These are phyloP conservation scores for Fusarium haematococcum DNA, from an alignment of 2,329 filamentous ascomycete species.

Conservation along the genomic window DNA sequence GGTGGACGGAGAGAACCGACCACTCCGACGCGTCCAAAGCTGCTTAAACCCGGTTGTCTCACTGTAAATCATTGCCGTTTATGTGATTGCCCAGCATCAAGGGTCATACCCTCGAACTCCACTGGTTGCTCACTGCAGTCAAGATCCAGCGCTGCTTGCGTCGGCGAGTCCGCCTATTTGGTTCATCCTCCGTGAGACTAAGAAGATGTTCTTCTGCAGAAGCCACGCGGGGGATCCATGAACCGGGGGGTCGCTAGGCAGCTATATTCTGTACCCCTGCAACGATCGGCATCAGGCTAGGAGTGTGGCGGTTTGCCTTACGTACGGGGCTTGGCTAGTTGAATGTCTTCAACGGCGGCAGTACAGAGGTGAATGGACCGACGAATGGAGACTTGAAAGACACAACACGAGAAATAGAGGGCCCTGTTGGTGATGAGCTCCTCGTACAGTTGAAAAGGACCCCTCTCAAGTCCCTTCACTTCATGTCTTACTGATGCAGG, in stretches of 20 bases:
- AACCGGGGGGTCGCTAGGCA: conserved; percentile 14
- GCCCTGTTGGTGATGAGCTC: not conserved
- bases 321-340: not conserved
- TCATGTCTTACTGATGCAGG: not conserved
- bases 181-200: not conserved
- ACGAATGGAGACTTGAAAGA: not conserved
- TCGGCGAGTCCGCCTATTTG: conserved; percentile 24
- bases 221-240: not conserved
- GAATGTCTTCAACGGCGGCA: not conserved
- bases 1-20: not conserved
- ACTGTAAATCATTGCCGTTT: not conserved
- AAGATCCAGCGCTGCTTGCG: conserved; percentile 2
- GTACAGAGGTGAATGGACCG: not conserved
- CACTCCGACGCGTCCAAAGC: not conserved
- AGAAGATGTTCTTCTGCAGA: not conserved
- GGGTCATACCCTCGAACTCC: not conserved
- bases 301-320: not conserved
- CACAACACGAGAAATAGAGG: not conserved
- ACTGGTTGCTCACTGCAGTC: not conserved
- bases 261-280: conserved; percentile 17
- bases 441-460: not conserved
- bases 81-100: not conserved
- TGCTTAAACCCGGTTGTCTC: not conserved
- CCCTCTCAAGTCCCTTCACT: not conserved
- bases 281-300: not conserved